Conservation (phyloP, 345 rosid species). For the Lumnitzera littorea region DNA sequence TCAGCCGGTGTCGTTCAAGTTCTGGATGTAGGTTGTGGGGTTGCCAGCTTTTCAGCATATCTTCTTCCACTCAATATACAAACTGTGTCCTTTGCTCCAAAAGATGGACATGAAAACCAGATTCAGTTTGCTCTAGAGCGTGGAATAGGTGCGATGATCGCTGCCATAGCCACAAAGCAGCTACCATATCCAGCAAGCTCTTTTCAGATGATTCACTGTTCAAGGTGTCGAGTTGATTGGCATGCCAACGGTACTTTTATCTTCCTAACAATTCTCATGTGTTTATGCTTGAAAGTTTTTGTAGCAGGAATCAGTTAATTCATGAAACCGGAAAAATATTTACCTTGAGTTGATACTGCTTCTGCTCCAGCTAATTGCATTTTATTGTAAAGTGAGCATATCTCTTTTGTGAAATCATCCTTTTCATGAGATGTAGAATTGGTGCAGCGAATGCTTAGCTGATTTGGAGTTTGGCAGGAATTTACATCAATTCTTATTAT, state of each 20-base stretch:
- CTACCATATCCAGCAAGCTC: conserved; percentile 82
- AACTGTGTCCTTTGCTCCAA: conserved; percentile 96
- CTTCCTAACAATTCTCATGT: conserved; percentile 5
- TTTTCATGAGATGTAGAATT: too few relatives aligned
- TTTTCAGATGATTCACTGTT: conserved; percentile 97
- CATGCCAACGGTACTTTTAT: conserved; percentile 71
- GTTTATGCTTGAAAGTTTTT: not conserved
- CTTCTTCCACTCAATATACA: conserved; percentile 77
- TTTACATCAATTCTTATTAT: too few relatives aligned
- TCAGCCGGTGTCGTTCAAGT: conserved; percentile 85
- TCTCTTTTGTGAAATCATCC: too few relatives aligned
- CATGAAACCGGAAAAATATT: too few relatives aligned
- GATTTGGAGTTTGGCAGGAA: too few relatives aligned
- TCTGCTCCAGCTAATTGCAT: too few relatives aligned
- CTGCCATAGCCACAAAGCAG: conserved; percentile 80
- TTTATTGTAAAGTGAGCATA: too few relatives aligned
- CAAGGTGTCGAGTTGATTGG: conserved; percentile 95
- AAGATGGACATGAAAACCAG: conserved; percentile 92
- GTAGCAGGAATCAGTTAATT: not conserved
- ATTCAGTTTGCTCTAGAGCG: conserved; percentile 96
- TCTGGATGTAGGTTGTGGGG: conserved; percentile 96
- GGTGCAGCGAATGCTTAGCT: too few relatives aligned
- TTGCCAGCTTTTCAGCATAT: conserved; percentile 93
- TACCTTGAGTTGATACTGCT: too few relatives aligned
- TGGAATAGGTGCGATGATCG: conserved; percentile 82